Conservation (phyloP, 1,284 basidiomycete genomes). For the Chalciporus piperatoides region DNA sequence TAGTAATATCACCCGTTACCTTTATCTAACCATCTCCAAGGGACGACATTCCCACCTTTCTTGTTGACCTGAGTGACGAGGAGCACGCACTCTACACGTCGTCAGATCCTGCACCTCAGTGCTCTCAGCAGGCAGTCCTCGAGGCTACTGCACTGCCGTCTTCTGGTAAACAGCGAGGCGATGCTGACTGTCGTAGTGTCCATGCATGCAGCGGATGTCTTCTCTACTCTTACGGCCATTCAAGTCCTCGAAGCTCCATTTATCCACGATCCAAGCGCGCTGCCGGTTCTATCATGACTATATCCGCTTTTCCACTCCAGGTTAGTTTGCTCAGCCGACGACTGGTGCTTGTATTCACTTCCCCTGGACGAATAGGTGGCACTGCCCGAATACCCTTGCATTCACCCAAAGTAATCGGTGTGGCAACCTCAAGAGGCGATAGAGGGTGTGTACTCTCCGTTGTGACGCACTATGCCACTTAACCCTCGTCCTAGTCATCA, state of each 20-base stretch:
- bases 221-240: slow-evolving; percentile 19
- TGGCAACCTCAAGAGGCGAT: slow-evolving; percentile 72
- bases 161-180: slow-evolving; percentile 20
- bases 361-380: slow-evolving; percentile 36
- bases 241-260: slow-evolving; percentile 17
- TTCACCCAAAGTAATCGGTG: slow-evolving; percentile 64
- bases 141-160: slow-evolving; percentile 8
- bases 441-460: slow-evolving; percentile 49
- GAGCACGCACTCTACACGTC: neutral
- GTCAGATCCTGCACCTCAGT: neutral
- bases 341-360: neutral
- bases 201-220: slow-evolving; percentile 31
- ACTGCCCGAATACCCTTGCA: slow-evolving; percentile 50
- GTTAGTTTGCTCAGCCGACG: slow-evolving; percentile 32
- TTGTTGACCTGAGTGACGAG: neutral
- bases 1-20: too few species aligned
- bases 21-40: too few species aligned
- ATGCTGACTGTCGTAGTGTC: slow-evolving; percentile 27
- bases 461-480: slow-evolving; percentile 1
- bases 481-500: slow-evolving; percentile 52
- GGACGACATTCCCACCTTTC: slow-evolving; percentile 18
- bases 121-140: slow-evolving; percentile 11
- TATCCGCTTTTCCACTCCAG: slow-evolving; percentile 57
- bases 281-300: slow-evolving; percentile 59
- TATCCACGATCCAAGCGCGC: slow-evolving; percentile 2